Conservation (phyloP, 2,329 filamentous ascomycete species). For the Hypomyces perniciosus region DNA sequence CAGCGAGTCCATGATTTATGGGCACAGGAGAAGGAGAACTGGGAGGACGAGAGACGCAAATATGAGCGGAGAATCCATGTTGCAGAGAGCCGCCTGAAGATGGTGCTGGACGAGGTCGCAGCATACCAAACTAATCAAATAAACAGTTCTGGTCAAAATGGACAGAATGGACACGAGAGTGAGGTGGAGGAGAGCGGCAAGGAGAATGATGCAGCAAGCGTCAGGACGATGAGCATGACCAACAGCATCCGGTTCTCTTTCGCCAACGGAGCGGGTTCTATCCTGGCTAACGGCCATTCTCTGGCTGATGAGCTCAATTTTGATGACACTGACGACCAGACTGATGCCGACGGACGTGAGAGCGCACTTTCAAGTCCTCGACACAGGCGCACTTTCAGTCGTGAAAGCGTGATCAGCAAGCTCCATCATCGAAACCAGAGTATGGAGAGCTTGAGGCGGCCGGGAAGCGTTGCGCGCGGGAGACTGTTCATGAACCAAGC, state of each 20-base stretch:
- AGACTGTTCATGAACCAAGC: constrained; percentile 48
- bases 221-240: constrained; percentile 65
- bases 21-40: constrained; percentile 76
- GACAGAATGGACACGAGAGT: constrained; percentile 40
- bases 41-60: constrained; percentile 76
- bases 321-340: constrained; percentile 67
- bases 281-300: constrained; percentile 62
- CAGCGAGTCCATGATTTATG: constrained; percentile 73
- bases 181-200: constrained; percentile 56
- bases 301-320: constrained; percentile 89
- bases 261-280: constrained; percentile 49
- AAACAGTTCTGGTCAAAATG: constrained; percentile 30
- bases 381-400: constrained; percentile 50
- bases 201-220: constrained; percentile 66
- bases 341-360: constrained; percentile 64
- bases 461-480: constrained; percentile 49
- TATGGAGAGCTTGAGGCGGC: constrained; percentile 50
- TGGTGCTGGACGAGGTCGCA: constrained; percentile 80
- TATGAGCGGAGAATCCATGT: constrained; percentile 82
- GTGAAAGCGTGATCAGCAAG: constrained; percentile 46
- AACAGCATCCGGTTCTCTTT: constrained; percentile 69
- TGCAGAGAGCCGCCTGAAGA: constrained; percentile 80
- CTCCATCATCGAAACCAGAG: constrained; percentile 52
- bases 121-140: constrained; percentile 54
- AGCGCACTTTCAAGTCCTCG: constrained; percentile 49